These are phyloP conservation scores for Graphiopsis chlorocephala DNA, from an alignment of 2,329 filamentous ascomycete species.

Conservation along the genomic window DNA sequence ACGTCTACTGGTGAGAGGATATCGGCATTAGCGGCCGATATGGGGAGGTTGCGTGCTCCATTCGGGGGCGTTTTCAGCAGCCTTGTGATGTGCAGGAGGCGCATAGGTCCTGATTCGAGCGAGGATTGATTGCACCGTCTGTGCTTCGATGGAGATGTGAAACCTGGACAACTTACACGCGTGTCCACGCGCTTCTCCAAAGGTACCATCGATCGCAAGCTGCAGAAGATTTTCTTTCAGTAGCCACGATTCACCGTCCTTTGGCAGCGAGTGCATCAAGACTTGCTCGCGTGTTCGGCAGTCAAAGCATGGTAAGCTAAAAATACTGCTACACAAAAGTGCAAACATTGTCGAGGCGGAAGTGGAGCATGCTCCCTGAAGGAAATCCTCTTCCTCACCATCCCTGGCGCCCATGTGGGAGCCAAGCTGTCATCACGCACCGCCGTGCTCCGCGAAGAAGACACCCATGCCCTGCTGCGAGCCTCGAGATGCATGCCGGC, in stretches of 20 bases:
- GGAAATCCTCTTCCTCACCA: background rate
- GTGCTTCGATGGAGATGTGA: constrained; percentile 9
- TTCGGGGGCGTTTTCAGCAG: background rate
- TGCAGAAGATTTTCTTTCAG: background rate
- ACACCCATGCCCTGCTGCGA: background rate
- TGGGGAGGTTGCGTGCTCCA: background rate
- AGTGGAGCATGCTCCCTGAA: constrained; percentile 1
- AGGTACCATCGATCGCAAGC: background rate
- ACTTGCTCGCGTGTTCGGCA: background rate
- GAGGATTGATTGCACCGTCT: constrained; percentile 6
- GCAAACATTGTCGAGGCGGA: constrained; percentile 1
- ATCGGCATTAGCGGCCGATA: constrained; percentile 7
- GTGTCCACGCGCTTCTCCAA: background rate
- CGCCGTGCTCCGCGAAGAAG: constrained; percentile 1
- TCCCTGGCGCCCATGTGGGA: background rate
- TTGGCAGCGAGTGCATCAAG: background rate
- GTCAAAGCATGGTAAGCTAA: background rate
- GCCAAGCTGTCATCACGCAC: constrained; percentile 6
- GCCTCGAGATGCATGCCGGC: background rate
- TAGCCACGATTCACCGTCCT: background rate
- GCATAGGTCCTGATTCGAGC: constrained; percentile 5
- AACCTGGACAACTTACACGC: background rate
- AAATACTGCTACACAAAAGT: background rate
- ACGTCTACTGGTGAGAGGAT: constrained; percentile 5
- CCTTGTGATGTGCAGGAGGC: constrained; percentile 4